A percentile compares a stretch with the other conserved stretches of the same genome.
Conservation (phyloP, 1,284 basidiomycete genomes). For the Kwoniella shivajii region DNA sequence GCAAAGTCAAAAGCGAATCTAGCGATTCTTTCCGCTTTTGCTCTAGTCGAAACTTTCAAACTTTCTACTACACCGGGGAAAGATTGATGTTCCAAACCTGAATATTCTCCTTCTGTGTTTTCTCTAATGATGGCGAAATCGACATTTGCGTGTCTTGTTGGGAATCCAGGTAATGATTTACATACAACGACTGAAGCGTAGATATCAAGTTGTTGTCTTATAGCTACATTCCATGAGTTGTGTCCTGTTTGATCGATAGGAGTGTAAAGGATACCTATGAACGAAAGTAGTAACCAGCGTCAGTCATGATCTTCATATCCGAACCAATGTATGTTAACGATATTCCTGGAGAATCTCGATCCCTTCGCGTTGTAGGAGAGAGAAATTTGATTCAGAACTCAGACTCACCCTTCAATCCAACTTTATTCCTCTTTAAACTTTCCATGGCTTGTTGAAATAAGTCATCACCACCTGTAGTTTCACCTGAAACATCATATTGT, state of each 20-base stretch:
- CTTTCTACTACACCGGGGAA: slow-evolving; percentile 98
- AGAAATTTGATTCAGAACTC: background rate
- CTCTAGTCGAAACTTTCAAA: slow-evolving; percentile 94
- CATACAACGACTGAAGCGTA: slow-evolving; percentile 98
- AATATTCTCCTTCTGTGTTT: slow-evolving; percentile 99
- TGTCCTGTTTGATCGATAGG: slow-evolving; percentile 95
- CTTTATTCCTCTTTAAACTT: slow-evolving; percentile 92
- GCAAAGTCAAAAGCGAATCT: slow-evolving; percentile 99
- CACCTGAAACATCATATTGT: slow-evolving; percentile 95
- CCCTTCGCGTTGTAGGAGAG: background rate
- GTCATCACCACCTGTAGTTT: slow-evolving; percentile 89
- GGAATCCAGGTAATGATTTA: slow-evolving; percentile 96
- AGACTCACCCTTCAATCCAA: slow-evolving; percentile 89
- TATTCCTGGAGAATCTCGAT: background rate
- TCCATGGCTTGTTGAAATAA: slow-evolving; percentile 98
- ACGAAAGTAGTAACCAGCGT: background rate
- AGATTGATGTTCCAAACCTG: slow-evolving; percentile 96
- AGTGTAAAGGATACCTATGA: slow-evolving; percentile 94
- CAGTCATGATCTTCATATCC: background rate
- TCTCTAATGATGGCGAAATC: slow-evolving; percentile 99
- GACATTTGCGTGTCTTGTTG: slow-evolving; percentile 93
- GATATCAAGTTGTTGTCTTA: slow-evolving; percentile 99
- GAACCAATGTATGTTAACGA: background rate
- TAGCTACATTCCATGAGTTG: slow-evolving; percentile 99
- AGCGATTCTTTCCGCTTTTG: slow-evolving; percentile 94